A percentile compares a stretch with the other conserved stretches of the same genome.
These are phyloP conservation scores for Jackrogersella minutella DNA, from an alignment of 495 filamentous ascomycete genomes.

Conservation along the genomic window DNA sequence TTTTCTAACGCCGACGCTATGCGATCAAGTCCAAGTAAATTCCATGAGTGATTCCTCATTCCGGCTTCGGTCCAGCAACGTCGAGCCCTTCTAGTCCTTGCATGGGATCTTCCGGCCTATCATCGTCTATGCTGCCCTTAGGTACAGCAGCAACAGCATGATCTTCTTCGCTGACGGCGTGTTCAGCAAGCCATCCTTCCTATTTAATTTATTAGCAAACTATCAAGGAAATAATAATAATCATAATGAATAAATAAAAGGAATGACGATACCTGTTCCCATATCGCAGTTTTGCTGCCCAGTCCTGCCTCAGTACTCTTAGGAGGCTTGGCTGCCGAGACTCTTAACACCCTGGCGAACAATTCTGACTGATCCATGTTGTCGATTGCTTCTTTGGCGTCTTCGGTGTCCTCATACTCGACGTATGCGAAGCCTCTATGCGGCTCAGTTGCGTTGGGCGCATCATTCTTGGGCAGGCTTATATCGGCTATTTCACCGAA, in stretches of 20 bases:
- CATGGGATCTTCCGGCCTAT: conserved; percentile 84
- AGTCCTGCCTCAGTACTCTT: conserved; percentile 87
- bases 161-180: conserved; percentile 91
- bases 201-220: conserved; percentile 54
- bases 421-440: conserved; percentile 97
- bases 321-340: conserved; percentile 88
- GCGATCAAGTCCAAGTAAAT: conserved; percentile 38
- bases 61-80: conserved; percentile 88
- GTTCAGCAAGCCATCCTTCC: conserved; percentile 92
- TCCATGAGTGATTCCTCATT: conserved; percentile 54
- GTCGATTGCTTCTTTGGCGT: conserved; percentile 95
- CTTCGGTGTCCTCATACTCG: conserved; percentile 85
- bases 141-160: conserved; percentile 68
- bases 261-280: conserved; percentile 82
- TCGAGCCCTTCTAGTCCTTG: conserved; percentile 92
- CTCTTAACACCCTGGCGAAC: conserved; percentile 91
- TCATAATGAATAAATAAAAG: conserved; percentile 4
- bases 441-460: conserved; percentile 69
- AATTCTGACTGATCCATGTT: conserved; percentile 99
- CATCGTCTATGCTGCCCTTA: conserved; percentile 56
- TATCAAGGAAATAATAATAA: neutral
- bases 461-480: conserved; percentile 84
- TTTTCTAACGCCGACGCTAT: conserved; percentile 56
- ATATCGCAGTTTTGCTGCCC: conserved; percentile 93
- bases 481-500: conserved; percentile 95